Evolutionary conservation across 2,329 filamentous ascomycete species (phyloP).

Genomic region (Trematosphaeria pertusa): DNA sequence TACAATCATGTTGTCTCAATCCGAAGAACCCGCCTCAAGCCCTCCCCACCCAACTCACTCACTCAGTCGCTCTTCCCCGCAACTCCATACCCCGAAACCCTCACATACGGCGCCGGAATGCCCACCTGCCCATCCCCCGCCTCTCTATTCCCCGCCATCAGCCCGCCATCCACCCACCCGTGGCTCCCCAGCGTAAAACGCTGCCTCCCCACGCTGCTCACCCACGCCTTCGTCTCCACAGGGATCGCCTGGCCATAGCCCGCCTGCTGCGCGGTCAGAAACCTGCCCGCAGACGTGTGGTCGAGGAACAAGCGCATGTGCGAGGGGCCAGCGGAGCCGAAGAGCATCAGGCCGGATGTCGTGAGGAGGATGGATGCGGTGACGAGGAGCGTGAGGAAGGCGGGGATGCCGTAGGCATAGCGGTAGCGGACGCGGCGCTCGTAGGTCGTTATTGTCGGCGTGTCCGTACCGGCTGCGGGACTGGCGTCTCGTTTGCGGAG

Average conservation of each 20-base stretch:
- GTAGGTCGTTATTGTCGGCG: conserved; percentile 32
- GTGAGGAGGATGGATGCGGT: not conserved
- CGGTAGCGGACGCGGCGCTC: conserved; percentile 41
- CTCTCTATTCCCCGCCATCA: not conserved
- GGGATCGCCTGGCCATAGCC: not conserved
- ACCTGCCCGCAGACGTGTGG: conserved; percentile 16
- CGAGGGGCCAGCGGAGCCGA: conserved; percentile 5
- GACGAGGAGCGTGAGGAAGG: conserved; percentile 22
- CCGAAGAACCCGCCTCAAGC: too few species aligned
- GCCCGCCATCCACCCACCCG: not conserved
- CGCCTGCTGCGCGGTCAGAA: too few species aligned
- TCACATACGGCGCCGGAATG: not conserved
- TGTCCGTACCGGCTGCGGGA: conserved; percentile 13
- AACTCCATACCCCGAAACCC: not conserved
- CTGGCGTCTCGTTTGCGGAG: conserved; percentile 2
- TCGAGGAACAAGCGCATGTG: conserved; percentile 16
- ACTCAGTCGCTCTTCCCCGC: not conserved
- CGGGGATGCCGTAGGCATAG: conserved; percentile 44
- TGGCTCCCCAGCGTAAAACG: not conserved
- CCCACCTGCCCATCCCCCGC: not conserved
- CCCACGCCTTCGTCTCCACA: not conserved
- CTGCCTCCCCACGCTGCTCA: not conserved
- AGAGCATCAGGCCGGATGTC: conserved; percentile 7
- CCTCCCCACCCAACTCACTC: too few species aligned
- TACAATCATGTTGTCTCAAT: too few species aligned